phyloP scores from a whole-genome alignment of 2,329 filamentous ascomycete genomes.

The Decorospora gaudefroyi region DNA sequence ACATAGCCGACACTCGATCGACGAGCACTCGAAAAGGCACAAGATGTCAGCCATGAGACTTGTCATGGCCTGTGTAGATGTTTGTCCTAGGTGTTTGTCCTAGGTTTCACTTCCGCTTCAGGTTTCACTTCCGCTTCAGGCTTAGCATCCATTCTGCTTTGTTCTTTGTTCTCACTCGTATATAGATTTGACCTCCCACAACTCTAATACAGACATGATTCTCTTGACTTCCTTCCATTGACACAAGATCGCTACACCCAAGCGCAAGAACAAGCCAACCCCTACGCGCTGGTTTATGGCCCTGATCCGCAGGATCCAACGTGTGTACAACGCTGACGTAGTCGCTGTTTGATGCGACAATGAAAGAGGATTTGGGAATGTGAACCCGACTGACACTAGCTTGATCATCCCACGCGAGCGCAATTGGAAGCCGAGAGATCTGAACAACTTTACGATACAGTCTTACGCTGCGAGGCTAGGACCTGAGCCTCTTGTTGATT shows the following conservation, averaged over 20 bases:
- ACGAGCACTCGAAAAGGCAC: too few species aligned
- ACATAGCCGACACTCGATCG: too few species aligned
- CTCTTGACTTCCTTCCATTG: background rate
- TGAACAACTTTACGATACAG: background rate
- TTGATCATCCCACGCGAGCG: background rate
- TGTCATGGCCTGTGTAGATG: background rate
- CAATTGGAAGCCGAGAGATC: background rate
- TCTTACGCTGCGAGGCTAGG: background rate
- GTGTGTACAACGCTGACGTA: too few species aligned
- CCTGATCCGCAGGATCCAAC: too few species aligned
- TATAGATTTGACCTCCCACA: background rate
- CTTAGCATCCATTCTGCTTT: background rate
- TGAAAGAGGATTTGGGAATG: too few species aligned
- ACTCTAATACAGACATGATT: background rate
- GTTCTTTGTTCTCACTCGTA: background rate
- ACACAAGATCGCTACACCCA: too few species aligned
- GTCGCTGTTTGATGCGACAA: too few species aligned
- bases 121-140: background rate
- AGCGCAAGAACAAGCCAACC: too few species aligned
- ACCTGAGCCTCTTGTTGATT: background rate
- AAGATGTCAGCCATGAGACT: background rate
- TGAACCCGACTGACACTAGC: too few species aligned
- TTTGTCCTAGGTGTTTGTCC: background rate
- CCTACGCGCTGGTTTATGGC: too few species aligned
- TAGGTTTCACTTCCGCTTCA: background rate